These are phyloP conservation scores for Myxozyma udenii DNA, from an alignment of 805 yeast species.

Conservation along the genomic window DNA sequence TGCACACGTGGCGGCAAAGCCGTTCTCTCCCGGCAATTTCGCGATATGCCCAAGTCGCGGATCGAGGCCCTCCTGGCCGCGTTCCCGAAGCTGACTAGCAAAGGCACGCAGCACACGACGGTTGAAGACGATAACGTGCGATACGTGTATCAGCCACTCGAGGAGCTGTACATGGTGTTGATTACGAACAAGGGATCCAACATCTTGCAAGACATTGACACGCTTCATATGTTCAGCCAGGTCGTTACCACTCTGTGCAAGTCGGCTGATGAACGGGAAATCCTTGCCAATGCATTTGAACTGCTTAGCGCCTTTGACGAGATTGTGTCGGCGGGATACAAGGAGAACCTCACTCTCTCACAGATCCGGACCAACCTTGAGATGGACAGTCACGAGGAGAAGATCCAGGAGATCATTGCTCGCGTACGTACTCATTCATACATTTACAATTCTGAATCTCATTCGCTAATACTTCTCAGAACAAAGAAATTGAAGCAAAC, in stretches of 20 bases:
- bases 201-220: conserved; percentile 90
- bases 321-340: conserved; percentile 81
- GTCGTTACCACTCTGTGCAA: conserved; percentile 73
- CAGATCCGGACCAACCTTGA: conserved; percentile 88
- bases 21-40: conserved; percentile 85
- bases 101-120: conserved; percentile 80
- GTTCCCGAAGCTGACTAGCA: conserved; percentile 75
- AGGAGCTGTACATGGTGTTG: conserved; percentile 84
- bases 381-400: conserved; percentile 98
- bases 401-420: conserved; percentile 93
- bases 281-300: conserved; percentile 81
- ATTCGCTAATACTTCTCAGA: conserved; percentile 42
- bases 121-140: conserved; percentile 90
- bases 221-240: conserved; percentile 79
- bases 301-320: conserved; percentile 91
- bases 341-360: conserved; percentile 74
- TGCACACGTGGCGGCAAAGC: conserved; percentile 91
- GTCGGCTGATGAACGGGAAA: conserved; percentile 73
- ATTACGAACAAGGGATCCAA: conserved; percentile 89
- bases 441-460: too few species aligned
- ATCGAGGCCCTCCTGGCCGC: conserved; percentile 81
- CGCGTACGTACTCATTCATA: conserved; percentile 8
- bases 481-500: conserved; percentile 93
- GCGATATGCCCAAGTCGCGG: conserved; percentile 76
- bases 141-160: conserved; percentile 93